Conservation (phyloP, 2,329 filamentous ascomycete genomes). For the Gliomastix tumulicola region DNA sequence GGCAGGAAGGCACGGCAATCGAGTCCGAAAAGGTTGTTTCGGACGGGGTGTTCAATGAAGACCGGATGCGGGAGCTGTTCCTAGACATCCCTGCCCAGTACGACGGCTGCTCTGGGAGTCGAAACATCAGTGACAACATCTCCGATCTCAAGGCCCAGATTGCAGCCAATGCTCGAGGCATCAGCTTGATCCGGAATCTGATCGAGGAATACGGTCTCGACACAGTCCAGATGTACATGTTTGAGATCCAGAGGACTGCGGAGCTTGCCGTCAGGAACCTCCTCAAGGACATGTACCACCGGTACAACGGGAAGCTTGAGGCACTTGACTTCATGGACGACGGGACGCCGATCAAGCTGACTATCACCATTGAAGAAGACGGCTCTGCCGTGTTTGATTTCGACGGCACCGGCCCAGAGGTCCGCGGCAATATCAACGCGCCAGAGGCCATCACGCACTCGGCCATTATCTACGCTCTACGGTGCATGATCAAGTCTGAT, state of each 20-base stretch:
- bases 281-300: conserved; percentile 35
- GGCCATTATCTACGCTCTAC: conserved; percentile 29
- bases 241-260: conserved; percentile 25
- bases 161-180: conserved; percentile 33
- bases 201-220: conserved; percentile 22
- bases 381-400: conserved; percentile 28
- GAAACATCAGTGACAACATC: conserved; percentile 32
- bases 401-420: conserved; percentile 22
- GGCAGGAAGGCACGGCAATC: conserved; percentile 34
- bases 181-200: conserved; percentile 19
- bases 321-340: conserved; percentile 26
- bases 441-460: conserved; percentile 27
- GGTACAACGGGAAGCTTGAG: conserved; percentile 24
- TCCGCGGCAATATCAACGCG: conserved; percentile 25
- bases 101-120: conserved; percentile 25
- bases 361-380: conserved; percentile 17
- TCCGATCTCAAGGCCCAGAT: conserved; percentile 35
- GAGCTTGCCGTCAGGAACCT: conserved; percentile 22
- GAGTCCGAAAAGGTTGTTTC: conserved; percentile 27
- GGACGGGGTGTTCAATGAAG: conserved; percentile 24
- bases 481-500: conserved; percentile 22
- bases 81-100: conserved; percentile 22
- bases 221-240: conserved; percentile 27
- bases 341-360: conserved; percentile 23
- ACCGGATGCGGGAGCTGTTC: conserved; percentile 27